Conservation (phyloP, 1,139 yeast genomes). For the Yamadazyma trypodendri region DNA sequence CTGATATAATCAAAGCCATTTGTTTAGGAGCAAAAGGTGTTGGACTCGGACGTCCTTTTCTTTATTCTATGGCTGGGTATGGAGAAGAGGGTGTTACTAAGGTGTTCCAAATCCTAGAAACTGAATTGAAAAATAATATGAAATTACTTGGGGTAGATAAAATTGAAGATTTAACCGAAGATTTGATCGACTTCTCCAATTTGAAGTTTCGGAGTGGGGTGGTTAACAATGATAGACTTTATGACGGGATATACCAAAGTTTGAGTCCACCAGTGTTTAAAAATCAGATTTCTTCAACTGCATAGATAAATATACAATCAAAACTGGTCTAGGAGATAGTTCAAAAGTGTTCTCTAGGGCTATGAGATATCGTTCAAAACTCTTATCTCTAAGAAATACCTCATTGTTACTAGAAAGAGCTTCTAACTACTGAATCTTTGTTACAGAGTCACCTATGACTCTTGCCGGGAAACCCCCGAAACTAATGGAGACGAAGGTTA, state of each 20-base stretch:
- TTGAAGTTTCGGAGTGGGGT: constrained; percentile 7
- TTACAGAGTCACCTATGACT: constrained; percentile 1
- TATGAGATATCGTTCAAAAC: too few relatives aligned
- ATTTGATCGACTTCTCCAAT: constrained; percentile 12
- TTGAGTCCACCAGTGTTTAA: constrained; percentile 2
- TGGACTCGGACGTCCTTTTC: constrained; percentile 51
- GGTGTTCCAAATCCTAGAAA: constrained; percentile 41
- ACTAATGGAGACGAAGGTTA: background rate
- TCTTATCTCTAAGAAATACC: too few relatives aligned
- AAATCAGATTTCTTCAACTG: constrained; percentile 3
- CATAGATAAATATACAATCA: constrained; percentile 1
- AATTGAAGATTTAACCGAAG: constrained; percentile 32
- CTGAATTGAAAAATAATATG: constrained; percentile 48
- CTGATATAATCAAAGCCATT: constrained; percentile 51
- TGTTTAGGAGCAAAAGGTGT: constrained; percentile 56
- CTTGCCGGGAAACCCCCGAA: constrained; percentile 1
- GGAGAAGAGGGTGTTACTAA: constrained; percentile 50
- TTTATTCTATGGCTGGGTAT: constrained; percentile 47
- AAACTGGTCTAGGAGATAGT: too few relatives aligned
- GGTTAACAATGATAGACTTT: constrained; percentile 6
- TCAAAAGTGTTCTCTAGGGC: too few relatives aligned
- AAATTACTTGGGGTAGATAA: constrained; percentile 42
- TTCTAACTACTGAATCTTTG: too few relatives aligned
- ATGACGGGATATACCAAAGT: constrained; percentile 7
- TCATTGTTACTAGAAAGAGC: too few relatives aligned